Base-by-base conservation (phyloP, 768 basidiomycete genomes). In the Lactarius evosmus region DNA sequence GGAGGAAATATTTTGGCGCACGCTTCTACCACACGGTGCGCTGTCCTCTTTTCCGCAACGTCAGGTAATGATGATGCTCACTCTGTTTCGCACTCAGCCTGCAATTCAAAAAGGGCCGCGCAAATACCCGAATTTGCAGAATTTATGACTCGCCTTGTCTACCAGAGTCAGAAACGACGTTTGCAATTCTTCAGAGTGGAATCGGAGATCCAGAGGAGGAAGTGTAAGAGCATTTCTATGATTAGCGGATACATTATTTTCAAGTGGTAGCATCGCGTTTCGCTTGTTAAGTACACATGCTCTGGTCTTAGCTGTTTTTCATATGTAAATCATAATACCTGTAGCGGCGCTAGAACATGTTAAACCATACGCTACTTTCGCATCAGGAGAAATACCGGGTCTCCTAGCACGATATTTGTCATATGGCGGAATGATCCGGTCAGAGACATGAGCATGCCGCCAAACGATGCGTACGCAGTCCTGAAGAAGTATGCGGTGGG, bases 1-100 rank as follows among this genome's bases (percentile, higher is more conserved):
- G 97, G 97, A 52, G 96, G 96, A 27, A 99, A 99, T 75, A 99
- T 99, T 71, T 89, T 99, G 84, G 97, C 97, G 1, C 97, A 99
- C 78, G 97, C 97, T 8, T 95, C 95, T 1, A 98, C 97, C 19
- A 98, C 96, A 52, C 86, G 96, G 93, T 92, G 67, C 54, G 80
- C 53, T 5, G 29, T 56, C 51, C 22, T 44, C 12, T 58, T 3
- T 3, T 51, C 38, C 33, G 36, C 6, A 9, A n/a, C n/a, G 25
- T 7, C 16, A 33, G 29, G 40, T 27, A 41, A 54, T 38, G 25
- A 59, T 32, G 29, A 36, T 30, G 4, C 60, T 59, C 9, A 62
- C 53, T 46, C 22, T 40, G 36, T 33, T 5, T 34, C 14, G 33
- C 44, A 3, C 49, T 44, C 61, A 94, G 93, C 38, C 75, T 99